A percentile compares a stretch with the other conserved stretches of the same genome.
Conservation (phyloP, 352 stramenopile genomes). For the Globisporangium paroecandrum region DNA sequence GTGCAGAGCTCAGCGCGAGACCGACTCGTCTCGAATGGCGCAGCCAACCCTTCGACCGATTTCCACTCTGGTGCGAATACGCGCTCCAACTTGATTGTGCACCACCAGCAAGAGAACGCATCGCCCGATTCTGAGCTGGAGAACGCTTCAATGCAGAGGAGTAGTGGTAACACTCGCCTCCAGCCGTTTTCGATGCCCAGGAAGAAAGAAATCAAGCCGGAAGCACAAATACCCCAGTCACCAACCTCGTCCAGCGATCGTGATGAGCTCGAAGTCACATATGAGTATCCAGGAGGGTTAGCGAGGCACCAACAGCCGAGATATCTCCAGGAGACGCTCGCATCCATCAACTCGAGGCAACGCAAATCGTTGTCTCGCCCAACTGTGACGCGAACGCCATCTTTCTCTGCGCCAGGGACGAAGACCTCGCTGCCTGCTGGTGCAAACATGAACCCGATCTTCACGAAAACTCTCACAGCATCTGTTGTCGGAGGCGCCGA, state of each 20-base stretch:
- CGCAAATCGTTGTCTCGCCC: constrained; percentile 17
- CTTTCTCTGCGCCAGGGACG: constrained; percentile 20
- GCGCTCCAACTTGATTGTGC: not conserved
- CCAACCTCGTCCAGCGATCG: constrained; percentile 29
- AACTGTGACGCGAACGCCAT: constrained; percentile 19
- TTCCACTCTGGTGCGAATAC: not conserved
- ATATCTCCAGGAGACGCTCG: constrained; percentile 50
- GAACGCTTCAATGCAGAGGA: not conserved
- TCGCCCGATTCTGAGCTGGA: constrained; percentile 4
- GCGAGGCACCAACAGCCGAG: constrained; percentile 28
- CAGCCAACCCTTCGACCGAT: not conserved
- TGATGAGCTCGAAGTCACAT: constrained; percentile 42
- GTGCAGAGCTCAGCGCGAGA: constrained; percentile 7
- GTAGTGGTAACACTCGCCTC: constrained; percentile 15
- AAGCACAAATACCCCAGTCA: constrained; percentile 30
- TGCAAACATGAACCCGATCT: constrained; percentile 13
- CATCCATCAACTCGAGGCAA: constrained; percentile 49
- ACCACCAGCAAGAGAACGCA: constrained; percentile 12
- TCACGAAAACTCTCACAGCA: constrained; percentile 18
- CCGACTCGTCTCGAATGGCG: not conserved
- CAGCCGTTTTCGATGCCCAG: constrained; percentile 44
- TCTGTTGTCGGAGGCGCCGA: not conserved
- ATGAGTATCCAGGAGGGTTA: constrained; percentile 18
- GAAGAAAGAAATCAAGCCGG: constrained; percentile 27
- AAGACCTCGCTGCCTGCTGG: constrained; percentile 24